These are phyloP conservation scores for Phalaenopsis aphrodite DNA, from an alignment of 106 monocot genomes.

Conservation along the genomic window DNA sequence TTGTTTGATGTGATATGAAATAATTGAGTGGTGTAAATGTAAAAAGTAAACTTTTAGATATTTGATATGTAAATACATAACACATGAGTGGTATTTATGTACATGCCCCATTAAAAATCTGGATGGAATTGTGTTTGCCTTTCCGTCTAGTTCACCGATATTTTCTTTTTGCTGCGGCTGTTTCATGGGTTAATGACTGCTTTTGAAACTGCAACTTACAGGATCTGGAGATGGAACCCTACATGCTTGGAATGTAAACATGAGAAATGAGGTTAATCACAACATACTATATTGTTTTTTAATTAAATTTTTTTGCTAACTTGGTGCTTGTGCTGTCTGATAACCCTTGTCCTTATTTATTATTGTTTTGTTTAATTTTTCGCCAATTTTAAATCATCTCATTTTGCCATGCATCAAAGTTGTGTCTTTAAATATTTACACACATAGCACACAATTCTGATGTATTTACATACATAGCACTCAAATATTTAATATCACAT, in stretches of 20 bases:
- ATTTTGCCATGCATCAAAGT: not conserved
- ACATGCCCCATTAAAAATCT: too few species aligned
- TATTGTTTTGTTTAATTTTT: not conserved
- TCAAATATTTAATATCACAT: too few species aligned
- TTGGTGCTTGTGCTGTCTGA: not conserved
- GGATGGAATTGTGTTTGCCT: not conserved
- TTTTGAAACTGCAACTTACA: constrained; percentile 10
- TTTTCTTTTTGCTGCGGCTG: not conserved
- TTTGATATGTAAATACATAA: too few species aligned
- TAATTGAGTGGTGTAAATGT: too few species aligned
- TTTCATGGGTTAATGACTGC: not conserved
- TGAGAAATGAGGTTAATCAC: constrained; percentile 51
- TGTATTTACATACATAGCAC: too few species aligned
- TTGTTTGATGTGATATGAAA: too few species aligned
- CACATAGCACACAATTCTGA: too few species aligned
- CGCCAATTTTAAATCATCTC: not conserved
- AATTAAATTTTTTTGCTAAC: not conserved
- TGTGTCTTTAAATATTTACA: not conserved
- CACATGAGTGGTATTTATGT: too few species aligned
- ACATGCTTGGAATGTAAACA: constrained; percentile 81
- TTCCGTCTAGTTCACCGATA: not conserved
- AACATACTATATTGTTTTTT: not conserved
- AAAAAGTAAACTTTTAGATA: too few species aligned
- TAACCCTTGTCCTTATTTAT: not conserved
- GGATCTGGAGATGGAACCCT: constrained; percentile 97